Percentiles rank a stretch among this genome's conserved stretches.
phyloP scores from a whole-genome alignment of 208 protist species.

The Trypanosoma caninum region DNA sequence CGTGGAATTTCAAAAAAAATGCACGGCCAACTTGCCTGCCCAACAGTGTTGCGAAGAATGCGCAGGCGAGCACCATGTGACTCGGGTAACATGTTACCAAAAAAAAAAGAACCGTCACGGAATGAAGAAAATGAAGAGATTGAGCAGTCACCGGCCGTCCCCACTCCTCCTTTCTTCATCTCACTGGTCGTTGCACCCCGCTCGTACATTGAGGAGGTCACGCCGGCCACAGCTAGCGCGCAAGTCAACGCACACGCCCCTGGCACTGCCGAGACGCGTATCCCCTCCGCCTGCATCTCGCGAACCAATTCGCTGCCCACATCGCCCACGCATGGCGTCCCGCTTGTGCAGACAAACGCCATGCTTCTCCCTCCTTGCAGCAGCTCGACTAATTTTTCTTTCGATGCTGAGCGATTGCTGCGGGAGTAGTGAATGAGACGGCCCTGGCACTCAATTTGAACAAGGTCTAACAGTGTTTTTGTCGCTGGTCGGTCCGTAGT shows the following conservation, averaged over 20 bases:
- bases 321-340: conserved; percentile 87
- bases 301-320: conserved; percentile 78
- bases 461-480: conserved; percentile 79
- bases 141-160: neutral
- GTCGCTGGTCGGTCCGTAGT: conserved; percentile 80
- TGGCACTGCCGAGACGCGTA: conserved; percentile 85
- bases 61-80: conserved; percentile 60
- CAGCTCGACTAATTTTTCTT: conserved; percentile 79
- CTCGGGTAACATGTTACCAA: conserved; percentile 79
- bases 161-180: neutral
- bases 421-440: conserved; percentile 87
- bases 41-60: conserved; percentile 60
- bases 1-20: conserved; percentile 90
- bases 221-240: conserved; percentile 72
- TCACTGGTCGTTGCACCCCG: neutral
- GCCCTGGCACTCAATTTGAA: conserved; percentile 72
- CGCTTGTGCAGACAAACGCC: conserved; percentile 84
- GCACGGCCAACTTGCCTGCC: conserved; percentile 56
- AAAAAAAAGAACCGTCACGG: conserved; percentile 81
- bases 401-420: conserved; percentile 52
- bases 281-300: conserved; percentile 65
- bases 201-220: conserved; percentile 60
- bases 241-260: conserved; percentile 73
- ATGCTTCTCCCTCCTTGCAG: conserved; percentile 86
- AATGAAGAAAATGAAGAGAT: conserved; percentile 19